These are phyloP conservation scores for Plasmodium coatneyi DNA, from an alignment of 169 alveolate species.

Conservation along the genomic window DNA sequence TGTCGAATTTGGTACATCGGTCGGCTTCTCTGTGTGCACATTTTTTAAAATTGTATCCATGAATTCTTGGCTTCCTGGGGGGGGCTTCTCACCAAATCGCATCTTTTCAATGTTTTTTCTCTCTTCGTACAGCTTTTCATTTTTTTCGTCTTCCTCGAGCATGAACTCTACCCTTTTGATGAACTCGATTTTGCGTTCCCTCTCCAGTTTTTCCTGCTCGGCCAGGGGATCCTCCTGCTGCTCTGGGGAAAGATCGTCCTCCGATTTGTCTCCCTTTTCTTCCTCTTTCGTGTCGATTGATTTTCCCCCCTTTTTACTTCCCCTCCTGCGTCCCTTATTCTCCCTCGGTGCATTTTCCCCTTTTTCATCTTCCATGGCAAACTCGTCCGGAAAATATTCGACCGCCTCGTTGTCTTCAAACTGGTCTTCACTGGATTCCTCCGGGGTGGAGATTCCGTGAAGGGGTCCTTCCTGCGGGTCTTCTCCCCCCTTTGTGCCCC, in stretches of 20 bases:
- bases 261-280: not conserved
- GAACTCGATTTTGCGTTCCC: constrained; percentile 33
- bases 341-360: not conserved
- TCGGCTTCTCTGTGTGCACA: not conserved
- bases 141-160: constrained; percentile 51
- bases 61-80: constrained; percentile 50
- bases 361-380: not conserved
- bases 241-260: not conserved
- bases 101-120: constrained; percentile 47
- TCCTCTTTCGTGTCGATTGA: not conserved
- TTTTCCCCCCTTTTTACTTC: not conserved
- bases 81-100: constrained; percentile 48
- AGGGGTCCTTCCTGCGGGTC: not conserved
- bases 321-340: not conserved
- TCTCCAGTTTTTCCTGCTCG: constrained; percentile 15
- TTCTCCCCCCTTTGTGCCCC: not conserved
- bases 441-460: not conserved
- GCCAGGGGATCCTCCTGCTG: not conserved
- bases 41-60: constrained; percentile 27
- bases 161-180: constrained; percentile 50
- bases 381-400: not conserved
- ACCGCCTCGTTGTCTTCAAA: not conserved
- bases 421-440: not conserved
- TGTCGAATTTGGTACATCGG: not conserved
- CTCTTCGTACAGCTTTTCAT: constrained; percentile 26